phyloP scores from a whole-genome alignment of 305 asterid genomes.

The Solanum hybrid region DNA sequence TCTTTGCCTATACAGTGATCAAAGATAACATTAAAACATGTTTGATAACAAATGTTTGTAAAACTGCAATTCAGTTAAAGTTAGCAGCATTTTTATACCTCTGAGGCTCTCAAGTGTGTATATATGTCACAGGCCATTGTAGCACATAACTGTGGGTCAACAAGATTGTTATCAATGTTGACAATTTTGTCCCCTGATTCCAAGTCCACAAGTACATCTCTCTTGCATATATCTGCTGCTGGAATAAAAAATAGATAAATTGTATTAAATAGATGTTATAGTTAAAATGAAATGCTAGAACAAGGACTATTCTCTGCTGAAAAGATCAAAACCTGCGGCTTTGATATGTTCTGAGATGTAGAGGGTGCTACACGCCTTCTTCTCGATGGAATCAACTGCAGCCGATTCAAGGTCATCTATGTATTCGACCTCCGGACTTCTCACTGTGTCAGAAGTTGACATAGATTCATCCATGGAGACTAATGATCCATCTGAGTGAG shows the following conservation, averaged over 20 bases:
- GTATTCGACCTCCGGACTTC: conserved; percentile 80
- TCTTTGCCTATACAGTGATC: conserved; percentile 22
- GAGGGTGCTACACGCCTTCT: conserved; percentile 52
- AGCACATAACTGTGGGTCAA: conserved; percentile 85
- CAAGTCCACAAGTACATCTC: conserved; percentile 41
- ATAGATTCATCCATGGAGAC: conserved; percentile 86
- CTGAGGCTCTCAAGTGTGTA: conserved; percentile 83
- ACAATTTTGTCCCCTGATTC: conserved; percentile 33
- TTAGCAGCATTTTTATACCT: conserved; percentile 32
- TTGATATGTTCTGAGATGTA: conserved; percentile 50
- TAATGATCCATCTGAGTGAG: conserved; percentile 47
- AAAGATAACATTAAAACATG: background rate
- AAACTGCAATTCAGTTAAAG: background rate
- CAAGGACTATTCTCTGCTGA: background rate
- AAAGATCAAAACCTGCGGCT: conserved; percentile 31
- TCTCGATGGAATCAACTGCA: conserved; percentile 57
- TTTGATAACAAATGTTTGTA: background rate
- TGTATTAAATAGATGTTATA: background rate
- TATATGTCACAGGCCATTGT: conserved; percentile 91
- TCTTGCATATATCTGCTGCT: conserved; percentile 55
- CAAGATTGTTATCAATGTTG: conserved; percentile 54
- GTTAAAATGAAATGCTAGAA: background rate
- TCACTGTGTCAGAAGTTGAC: conserved; percentile 77
- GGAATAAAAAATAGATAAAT: conserved; percentile 5
- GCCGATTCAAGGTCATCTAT: conserved; percentile 48